A percentile compares a stretch with the other conserved stretches of the same genome.
Conservation (phyloP, 1,284 basidiomycete species). For the Apiotrichum porosum region DNA sequence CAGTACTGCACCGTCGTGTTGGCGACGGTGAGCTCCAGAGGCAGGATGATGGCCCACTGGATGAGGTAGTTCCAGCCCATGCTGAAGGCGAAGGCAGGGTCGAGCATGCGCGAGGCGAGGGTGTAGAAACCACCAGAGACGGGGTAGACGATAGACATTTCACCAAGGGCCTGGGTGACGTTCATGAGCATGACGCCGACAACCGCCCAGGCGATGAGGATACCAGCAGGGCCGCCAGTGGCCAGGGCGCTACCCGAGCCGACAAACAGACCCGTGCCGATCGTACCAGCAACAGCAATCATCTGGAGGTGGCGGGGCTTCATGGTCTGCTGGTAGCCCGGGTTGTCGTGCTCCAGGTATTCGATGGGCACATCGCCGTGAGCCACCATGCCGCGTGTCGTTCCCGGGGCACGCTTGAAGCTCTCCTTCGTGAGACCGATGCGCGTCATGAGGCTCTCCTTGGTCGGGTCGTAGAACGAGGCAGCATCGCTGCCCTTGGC, state of each 20-base stretch:
- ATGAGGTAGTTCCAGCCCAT: conserved; percentile 48
- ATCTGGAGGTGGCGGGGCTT: conserved; percentile 45
- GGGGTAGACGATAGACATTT: conserved; percentile 51
- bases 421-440: conserved; percentile 47
- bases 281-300: conserved; percentile 44
- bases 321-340: conserved; percentile 49
- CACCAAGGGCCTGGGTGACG: conserved; percentile 48
- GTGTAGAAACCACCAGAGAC: conserved; percentile 52
- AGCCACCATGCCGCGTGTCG: conserved; percentile 34
- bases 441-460: conserved; percentile 46
- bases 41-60: conserved; percentile 47
- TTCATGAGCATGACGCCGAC: conserved; percentile 27
- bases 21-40: conserved; percentile 45
- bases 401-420: conserved; percentile 50
- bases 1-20: conserved; percentile 42
- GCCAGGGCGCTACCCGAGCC: conserved; percentile 51
- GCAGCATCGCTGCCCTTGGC: too few species aligned
- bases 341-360: conserved; percentile 33
- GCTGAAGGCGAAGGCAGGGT: conserved; percentile 41
- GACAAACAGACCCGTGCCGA: conserved; percentile 21
- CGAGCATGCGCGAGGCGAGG: conserved; percentile 42
- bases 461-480: conserved; percentile 48
- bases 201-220: conserved; percentile 47
- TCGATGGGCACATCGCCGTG: conserved; percentile 38
- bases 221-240: conserved; percentile 52